Base-by-base conservation (phyloP, 352 stramenopile species). In the Phytophthora sp. region DNA sequence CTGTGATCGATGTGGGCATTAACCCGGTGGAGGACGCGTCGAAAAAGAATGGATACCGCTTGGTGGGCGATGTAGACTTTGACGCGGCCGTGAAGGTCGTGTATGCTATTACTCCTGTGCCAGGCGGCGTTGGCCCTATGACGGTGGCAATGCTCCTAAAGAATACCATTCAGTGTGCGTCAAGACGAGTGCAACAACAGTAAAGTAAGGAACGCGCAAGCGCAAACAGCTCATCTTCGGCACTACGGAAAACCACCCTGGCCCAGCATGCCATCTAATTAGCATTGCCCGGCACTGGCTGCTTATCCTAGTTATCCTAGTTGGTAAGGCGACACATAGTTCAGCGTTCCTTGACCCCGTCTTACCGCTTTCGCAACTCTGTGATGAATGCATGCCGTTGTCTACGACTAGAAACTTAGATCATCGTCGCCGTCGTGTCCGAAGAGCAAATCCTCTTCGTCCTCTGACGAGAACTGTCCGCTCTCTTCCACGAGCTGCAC, bases 1-100 rank as follows among this genome's bases (percentile, higher is more conserved):
- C 97, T 4, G 97, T 99, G 0, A 96, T 99, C 55, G 97, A 99
- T 80, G 97, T 99, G 3, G 98, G 98, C 17, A 99, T 99, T 57
- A 99, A 99, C 74, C 87, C 87, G 18, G 85, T 99, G 4, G 89
- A 98, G 38, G 85, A 96, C 50, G 53, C 77, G 3, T 78, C 44
- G 17, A 91, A 89, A 68, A 87, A 84, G 27, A 72, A 68, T 13
- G 83, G 82, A 0, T 99, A 99, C 65, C 85, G 90, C 52, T 84
- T 99, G 7, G 96, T 99, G 15, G 98, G 98, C 7, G 98, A 99
- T 76, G 97, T 99, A 17, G 83, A 99, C 77, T 99, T 95, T 68
- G 83, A 90, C 2, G 86, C 75, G 24, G 96, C 76, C 2, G 74
- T 70, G 28, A 76, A 89, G 37, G 83, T 98, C 17, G 96, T 89